Base-by-base conservation (phyloP, 2,329 filamentous ascomycete genomes). In the Talaromyces atroroseus region DNA sequence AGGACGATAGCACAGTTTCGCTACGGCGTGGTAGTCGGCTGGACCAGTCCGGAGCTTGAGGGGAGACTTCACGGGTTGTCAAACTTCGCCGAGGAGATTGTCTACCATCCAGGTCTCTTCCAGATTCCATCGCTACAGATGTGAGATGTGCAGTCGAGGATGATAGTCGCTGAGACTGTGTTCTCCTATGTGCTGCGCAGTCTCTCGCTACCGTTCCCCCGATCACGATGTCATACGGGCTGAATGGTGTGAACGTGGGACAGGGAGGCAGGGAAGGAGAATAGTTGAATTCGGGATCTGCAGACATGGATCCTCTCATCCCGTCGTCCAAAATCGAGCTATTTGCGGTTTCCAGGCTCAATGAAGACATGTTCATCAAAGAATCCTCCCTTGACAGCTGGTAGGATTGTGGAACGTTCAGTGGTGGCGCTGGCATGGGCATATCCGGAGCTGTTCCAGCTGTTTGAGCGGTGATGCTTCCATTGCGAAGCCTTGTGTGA, bases 281-380 rank as follows among this genome's bases (percentile, higher is more conserved):
- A 40, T 62, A 48, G 29, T 50, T 64, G 18, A 69, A 57, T 5
- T 67, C 65, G 23, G 63, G 63, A 10, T 71, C 68, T 6, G 61
- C 58, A 1, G 64, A 67, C n/a, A 60, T 58, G 5, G 65, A 66
- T 23, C 62, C 62, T 38, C 64, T 63, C 51, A 60, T 58, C 42
- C 65, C 64, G 29, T 71, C 71, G 10, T 72, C 69, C 24, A 72
- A 54, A 40, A 73, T 72, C 2, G 71, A 73, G 54, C 70, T 73
- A 57, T 71, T 69, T 3, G 68, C 71, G 1, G 69, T 73, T 51
- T 72, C 71, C 1, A 73, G 56, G 51, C 71, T 73, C 58, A 71
- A 59, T 1, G 68, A 70, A 12, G 71, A 73, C 40, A 70, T 62
- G 2, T 70, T 64, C 60, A 68, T 63, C 4, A 62, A 54, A 4